A percentile compares a stretch with the other conserved stretches of the same genome.
phyloP scores from a whole-genome alignment of 2,329 filamentous ascomycete species.

The Emmonsiellopsis sp. region DNA sequence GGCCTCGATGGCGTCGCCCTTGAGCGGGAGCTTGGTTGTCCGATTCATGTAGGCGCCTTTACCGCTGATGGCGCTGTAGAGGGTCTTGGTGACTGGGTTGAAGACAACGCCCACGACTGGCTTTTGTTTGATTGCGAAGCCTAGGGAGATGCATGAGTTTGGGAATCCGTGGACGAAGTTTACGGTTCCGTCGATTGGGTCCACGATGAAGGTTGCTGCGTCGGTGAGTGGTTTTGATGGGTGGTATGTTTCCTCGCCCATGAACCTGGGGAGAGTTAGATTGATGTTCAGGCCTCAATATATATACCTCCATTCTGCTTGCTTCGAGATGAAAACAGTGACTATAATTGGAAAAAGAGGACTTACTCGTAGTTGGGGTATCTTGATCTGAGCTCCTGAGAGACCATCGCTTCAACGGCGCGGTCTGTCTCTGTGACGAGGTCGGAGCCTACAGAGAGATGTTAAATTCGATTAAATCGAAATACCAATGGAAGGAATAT shows the following conservation, averaged over 20 bases:
- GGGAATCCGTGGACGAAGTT: conserved; percentile 57
- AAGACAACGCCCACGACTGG: conserved; percentile 52
- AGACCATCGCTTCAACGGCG: conserved; percentile 52
- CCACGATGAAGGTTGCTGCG: conserved; percentile 52
- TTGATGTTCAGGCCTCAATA: neutral
- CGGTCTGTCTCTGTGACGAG: conserved; percentile 57
- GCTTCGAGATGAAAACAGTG: neutral
- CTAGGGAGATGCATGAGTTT: conserved; percentile 51
- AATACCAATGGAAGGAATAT: conserved; percentile 6
- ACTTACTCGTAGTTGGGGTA: conserved; percentile 46
- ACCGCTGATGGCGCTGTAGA: conserved; percentile 49
- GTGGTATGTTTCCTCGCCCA: conserved; percentile 54
- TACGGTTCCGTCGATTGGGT: conserved; percentile 57
- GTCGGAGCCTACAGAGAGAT: conserved; percentile 41
- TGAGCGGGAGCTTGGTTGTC: conserved; percentile 37
- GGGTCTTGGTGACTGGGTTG: conserved; percentile 49
- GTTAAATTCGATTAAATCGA: neutral
- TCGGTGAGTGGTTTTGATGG: conserved; percentile 43
- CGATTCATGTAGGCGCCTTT: conserved; percentile 43
- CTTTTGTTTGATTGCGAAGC: conserved; percentile 41
- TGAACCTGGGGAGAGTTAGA: conserved; percentile 30
- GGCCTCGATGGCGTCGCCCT: conserved; percentile 32
- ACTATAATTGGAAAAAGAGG: neutral
- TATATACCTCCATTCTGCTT: too few species aligned
- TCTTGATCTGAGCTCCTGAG: conserved; percentile 38